Conservation (phyloP, 2,329 filamentous ascomycete species). For the Aureobasidium sp. region DNA sequence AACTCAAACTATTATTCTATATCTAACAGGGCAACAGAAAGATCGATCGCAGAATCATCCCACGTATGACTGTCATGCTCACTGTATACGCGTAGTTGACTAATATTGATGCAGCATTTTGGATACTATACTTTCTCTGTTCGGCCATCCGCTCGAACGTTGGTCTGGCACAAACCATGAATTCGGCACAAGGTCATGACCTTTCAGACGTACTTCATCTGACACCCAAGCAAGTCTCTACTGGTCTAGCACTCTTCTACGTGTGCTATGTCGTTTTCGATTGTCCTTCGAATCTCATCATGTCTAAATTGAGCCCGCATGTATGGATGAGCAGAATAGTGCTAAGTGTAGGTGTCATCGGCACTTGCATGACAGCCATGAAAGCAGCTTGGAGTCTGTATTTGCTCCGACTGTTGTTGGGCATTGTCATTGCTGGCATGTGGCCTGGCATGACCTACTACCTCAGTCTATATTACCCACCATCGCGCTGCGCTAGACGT, state of each 20-base stretch:
- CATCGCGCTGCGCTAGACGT: conserved; percentile 75
- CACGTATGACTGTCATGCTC: conserved; percentile 14
- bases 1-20: background rate
- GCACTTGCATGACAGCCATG: conserved; percentile 75
- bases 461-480: conserved; percentile 84
- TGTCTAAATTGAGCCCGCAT: conserved; percentile 77
- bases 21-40: conserved; percentile 13
- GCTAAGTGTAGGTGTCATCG: conserved; percentile 76
- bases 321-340: conserved; percentile 92
- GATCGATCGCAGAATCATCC: conserved; percentile 28
- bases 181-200: conserved; percentile 61
- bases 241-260: conserved; percentile 81
- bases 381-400: conserved; percentile 79
- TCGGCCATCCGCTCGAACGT: conserved; percentile 89
- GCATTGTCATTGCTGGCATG: conserved; percentile 84
- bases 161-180: conserved; percentile 93
- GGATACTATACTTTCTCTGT: conserved; percentile 85
- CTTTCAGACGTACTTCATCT: conserved; percentile 65
- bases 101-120: conserved; percentile 56
- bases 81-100: background rate
- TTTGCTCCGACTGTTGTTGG: conserved; percentile 75
- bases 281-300: conserved; percentile 78
- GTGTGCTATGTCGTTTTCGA: conserved; percentile 89
- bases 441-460: conserved; percentile 96
- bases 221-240: conserved; percentile 70